Evolutionary conservation across 1,284 basidiomycete species (phyloP).

Genomic region (Marasmius oreades): DNA sequence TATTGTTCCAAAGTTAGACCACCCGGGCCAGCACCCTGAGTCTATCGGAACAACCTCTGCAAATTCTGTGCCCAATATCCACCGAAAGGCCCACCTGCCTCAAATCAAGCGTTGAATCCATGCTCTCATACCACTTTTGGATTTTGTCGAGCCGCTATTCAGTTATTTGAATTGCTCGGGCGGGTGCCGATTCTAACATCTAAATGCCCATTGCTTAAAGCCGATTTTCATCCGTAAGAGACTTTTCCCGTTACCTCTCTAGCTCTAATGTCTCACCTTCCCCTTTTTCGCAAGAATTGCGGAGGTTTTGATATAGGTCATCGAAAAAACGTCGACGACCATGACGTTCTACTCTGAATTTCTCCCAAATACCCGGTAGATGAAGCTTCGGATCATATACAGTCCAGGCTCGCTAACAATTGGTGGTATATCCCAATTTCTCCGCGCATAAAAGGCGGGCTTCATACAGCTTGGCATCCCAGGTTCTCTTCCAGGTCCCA

Average conservation of each 20-base stretch:
- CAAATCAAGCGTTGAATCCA: neutral
- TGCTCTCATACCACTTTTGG: neutral
- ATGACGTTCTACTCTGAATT: neutral
- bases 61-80: neutral
- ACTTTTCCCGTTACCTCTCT: no score
- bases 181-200: no score
- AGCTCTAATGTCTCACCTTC: neutral
- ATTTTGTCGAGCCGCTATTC: no score
- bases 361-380: neutral
- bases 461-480: neutral
- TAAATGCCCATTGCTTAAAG: no score
- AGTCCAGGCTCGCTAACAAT: no score
- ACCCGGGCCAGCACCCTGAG: neutral
- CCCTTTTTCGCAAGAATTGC: neutral
- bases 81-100: neutral
- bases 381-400: neutral
- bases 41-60: slow-evolving; percentile 1
- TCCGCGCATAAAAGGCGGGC: slow-evolving; percentile 1
- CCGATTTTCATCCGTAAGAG: no score
- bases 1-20: no score
- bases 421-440: neutral
- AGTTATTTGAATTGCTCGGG: no score
- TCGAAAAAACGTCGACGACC: neutral
- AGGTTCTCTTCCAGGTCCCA: neutral
- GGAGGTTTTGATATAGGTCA: neutral